A percentile compares a stretch with the other conserved stretches of the same genome.
Evolutionary conservation across 140 eudicot genomes (phyloP).

Genomic region (Bidens hawaiensis): DNA sequence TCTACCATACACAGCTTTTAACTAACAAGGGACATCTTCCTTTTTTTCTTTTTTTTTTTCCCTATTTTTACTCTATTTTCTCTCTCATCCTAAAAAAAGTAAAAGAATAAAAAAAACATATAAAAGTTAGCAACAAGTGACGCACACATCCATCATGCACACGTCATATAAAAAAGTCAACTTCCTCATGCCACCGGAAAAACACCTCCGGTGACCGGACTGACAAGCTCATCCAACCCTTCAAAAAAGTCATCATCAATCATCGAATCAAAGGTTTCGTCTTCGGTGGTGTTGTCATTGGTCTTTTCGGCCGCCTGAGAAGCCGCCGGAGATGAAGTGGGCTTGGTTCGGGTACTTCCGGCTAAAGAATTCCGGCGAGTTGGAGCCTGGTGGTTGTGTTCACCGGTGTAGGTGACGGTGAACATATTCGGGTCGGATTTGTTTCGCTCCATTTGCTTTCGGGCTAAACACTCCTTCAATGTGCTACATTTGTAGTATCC

Average conservation of each 20-base stretch:
- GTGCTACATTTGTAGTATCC: slow-evolving; percentile 97
- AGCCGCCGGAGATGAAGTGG: slow-evolving; percentile 41
- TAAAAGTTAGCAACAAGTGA: slow-evolving; percentile 41
- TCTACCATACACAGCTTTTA: slow-evolving; percentile 12
- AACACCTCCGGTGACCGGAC: slow-evolving; percentile 26
- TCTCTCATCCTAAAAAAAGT: slow-evolving; percentile 1
- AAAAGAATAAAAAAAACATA: slow-evolving; percentile 23
- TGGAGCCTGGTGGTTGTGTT: slow-evolving; percentile 91
- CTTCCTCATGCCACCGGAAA: slow-evolving; percentile 47
- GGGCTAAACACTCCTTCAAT: slow-evolving; percentile 88
- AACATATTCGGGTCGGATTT: slow-evolving; percentile 95
- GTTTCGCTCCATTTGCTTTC: slow-evolving; percentile 97
- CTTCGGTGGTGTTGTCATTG: slow-evolving; percentile 44
- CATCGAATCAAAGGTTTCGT: slow-evolving; percentile 50
- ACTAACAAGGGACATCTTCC: slow-evolving; percentile 21
- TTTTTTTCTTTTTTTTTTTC: slow-evolving; percentile 20
- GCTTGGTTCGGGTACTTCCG: slow-evolving; percentile 80
- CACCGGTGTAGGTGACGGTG: slow-evolving; percentile 79
- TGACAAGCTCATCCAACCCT: slow-evolving; percentile 64
- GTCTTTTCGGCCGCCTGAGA: slow-evolving; percentile 57
- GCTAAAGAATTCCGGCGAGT: slow-evolving; percentile 98
- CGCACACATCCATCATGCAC: slow-evolving; percentile 30
- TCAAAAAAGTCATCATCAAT: slow-evolving; percentile 61
- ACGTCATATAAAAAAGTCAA: slow-evolving; percentile 38
- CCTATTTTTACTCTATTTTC: background rate